Evolutionary conservation across 805 yeast species (phyloP).

Genomic region (Teunomyces atbi): DNA sequence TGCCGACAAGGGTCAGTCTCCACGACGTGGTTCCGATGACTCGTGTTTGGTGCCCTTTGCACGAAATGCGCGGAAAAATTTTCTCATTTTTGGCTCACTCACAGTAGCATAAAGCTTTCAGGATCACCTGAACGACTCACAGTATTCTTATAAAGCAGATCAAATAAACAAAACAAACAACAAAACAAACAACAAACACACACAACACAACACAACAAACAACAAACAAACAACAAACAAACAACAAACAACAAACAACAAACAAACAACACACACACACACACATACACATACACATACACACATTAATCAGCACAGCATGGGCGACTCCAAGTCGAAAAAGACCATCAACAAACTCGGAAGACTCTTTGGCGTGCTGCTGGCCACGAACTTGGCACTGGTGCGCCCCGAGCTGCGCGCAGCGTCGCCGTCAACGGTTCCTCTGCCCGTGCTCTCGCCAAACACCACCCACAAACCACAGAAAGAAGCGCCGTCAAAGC

Average conservation of each 20-base stretch:
- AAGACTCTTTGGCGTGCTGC: constrained; percentile 25
- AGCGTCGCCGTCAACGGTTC: background rate
- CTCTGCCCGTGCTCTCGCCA: background rate
- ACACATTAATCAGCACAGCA: no score
- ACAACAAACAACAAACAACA: background rate
- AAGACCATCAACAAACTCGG: constrained; percentile 23
- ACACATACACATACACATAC: no score
- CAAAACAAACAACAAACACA: no score
- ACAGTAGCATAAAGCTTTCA: no score
- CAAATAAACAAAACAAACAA: no score
- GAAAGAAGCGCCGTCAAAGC: background rate
- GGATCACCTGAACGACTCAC: no score
- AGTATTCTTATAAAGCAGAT: no score
- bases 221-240: background rate
- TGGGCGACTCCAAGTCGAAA: constrained; percentile 23
- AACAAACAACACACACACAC: no score
- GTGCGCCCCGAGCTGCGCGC: constrained; percentile 2
- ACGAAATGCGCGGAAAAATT: background rate
- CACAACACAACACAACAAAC: background rate
- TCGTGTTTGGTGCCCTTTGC: background rate
- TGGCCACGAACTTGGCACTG: constrained; percentile 11
- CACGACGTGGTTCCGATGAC: background rate
- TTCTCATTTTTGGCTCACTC: background rate
- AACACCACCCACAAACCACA: background rate
- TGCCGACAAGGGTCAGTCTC: background rate